These are phyloP conservation scores for Russula griseocarnosa DNA, from an alignment of 768 basidiomycete species.

Conservation along the genomic window DNA sequence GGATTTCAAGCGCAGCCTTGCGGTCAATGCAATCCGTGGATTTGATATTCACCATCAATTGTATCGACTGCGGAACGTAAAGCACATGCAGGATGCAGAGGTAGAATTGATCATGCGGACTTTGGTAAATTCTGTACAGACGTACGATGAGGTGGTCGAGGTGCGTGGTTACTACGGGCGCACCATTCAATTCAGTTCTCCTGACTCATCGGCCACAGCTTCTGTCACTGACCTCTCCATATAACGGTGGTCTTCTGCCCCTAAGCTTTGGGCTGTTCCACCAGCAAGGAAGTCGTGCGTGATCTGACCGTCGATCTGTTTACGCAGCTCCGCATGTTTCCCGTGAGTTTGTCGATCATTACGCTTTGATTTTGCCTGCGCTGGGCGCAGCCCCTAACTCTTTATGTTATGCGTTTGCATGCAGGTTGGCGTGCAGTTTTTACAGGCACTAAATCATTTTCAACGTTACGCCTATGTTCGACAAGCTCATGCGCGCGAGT, in stretches of 20 bases:
- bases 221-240: constrained; percentile 69
- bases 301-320: constrained; percentile 82
- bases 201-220: constrained; percentile 47
- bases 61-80: constrained; percentile 69
- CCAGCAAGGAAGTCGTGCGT: constrained; percentile 67
- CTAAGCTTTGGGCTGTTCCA: constrained; percentile 91
- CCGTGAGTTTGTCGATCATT: constrained; percentile 47
- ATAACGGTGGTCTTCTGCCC: constrained; percentile 78
- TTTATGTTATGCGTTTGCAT: neutral
- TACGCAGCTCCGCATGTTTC: constrained; percentile 68
- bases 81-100: constrained; percentile 68
- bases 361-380: constrained; percentile 15
- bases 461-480: constrained; percentile 85
- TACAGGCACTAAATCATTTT: constrained; percentile 81
- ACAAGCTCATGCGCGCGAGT: constrained; percentile 64
- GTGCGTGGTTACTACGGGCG: constrained; percentile 40
- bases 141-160: constrained; percentile 88
- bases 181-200: constrained; percentile 1
- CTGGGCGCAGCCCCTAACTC: constrained; percentile 2
- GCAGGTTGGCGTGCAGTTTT: constrained; percentile 74
- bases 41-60: constrained; percentile 88
- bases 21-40: constrained; percentile 60
- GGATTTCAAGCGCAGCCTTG: constrained; percentile 62
- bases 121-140: constrained; percentile 64
- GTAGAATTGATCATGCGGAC: constrained; percentile 69